These are phyloP conservation scores for Flaveria sonorensis DNA, from an alignment of 129 eudicot genomes.

Conservation along the genomic window DNA sequence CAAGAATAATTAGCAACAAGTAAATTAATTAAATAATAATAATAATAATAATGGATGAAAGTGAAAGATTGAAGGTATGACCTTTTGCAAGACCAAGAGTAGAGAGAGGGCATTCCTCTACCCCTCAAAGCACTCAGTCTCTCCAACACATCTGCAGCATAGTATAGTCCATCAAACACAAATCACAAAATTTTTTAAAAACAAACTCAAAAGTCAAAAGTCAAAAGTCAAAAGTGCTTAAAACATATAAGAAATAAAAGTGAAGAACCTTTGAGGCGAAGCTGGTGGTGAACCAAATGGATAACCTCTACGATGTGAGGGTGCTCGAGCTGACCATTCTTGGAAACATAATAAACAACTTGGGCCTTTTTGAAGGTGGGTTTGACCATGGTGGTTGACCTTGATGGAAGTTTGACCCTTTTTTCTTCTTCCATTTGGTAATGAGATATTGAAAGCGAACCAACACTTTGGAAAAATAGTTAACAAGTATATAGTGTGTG, in stretches of 20 bases:
- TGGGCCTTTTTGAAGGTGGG: conserved; percentile 72
- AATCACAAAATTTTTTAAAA: too few relatives aligned
- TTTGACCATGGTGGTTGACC: conserved; percentile 30
- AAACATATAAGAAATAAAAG: background rate
- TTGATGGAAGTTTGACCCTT: conserved; percentile 26
- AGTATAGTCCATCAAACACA: background rate
- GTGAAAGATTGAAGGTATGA: conserved; percentile 9
- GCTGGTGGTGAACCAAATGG: conserved; percentile 72
- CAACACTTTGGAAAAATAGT: background rate
- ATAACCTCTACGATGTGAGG: conserved; percentile 84
- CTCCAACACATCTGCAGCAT: conserved; percentile 66
- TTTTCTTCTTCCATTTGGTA: conserved; percentile 28
- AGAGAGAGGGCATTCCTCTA: conserved; percentile 85
- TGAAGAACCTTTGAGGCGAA: conserved; percentile 68
- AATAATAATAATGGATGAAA: background rate
- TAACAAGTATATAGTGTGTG: background rate
- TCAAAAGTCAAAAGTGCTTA: background rate
- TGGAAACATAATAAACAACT: conserved; percentile 80
- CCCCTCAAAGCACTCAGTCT: conserved; percentile 75
- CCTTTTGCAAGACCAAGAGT: conserved; percentile 99
- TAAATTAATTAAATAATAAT: too few relatives aligned
- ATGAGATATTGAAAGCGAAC: conserved; percentile 22
- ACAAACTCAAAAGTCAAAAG: background rate
- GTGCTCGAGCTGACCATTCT: conserved; percentile 96
- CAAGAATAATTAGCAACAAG: too few relatives aligned